Evolutionary conservation across 1,139 yeast species (phyloP), one percentile per base, ranked within the genome.

Genomic region (Kurtzmaniella natalensis): DNA sequence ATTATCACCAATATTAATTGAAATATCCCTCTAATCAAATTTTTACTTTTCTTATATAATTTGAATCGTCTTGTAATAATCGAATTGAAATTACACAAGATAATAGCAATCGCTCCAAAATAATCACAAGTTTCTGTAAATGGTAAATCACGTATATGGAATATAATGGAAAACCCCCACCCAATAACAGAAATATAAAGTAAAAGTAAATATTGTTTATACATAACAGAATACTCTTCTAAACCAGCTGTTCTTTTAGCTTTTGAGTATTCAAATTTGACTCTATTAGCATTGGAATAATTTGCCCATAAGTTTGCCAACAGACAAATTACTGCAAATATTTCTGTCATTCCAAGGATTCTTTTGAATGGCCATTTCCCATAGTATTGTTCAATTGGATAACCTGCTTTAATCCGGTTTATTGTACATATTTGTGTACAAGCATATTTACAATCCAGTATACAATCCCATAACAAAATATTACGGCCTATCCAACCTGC

Each of bases 361-460:
- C 72, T 46, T 8, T 36, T 39, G 39, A 69, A 69, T 3, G 74
- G 74, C 75, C 75, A 69, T 41, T 69, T 69, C 7, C 75, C 75
- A 37, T 57, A 53, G 40, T 66, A 69, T 39, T 69, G 70, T 9
- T 67, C 70, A 50, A 62, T 50, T 2, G 55, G 53, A 10, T 45
- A 41, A 2, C 55, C 53, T 0, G 37, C 28, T 6, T 19, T 18
- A 15, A 39, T 34, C 22, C 70, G 43, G 18, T 42, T 42, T 21
- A 52, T 46, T 4, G 70, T 62, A 22, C 67, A 45, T 9, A 55
- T 40, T 39, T 64, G 73, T 40, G 57, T 68, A 42, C 75, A 69
- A 37, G 64, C 59, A 43, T 69, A 69, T 37, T 56, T 53, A 45
- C 75, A 69, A 38, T 68, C 65, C 40, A 59, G 55, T 1, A 34